These are phyloP conservation scores for Cladosporium sphaerospermum DNA, from an alignment of 2,329 filamentous ascomycete genomes.

Conservation along the genomic window DNA sequence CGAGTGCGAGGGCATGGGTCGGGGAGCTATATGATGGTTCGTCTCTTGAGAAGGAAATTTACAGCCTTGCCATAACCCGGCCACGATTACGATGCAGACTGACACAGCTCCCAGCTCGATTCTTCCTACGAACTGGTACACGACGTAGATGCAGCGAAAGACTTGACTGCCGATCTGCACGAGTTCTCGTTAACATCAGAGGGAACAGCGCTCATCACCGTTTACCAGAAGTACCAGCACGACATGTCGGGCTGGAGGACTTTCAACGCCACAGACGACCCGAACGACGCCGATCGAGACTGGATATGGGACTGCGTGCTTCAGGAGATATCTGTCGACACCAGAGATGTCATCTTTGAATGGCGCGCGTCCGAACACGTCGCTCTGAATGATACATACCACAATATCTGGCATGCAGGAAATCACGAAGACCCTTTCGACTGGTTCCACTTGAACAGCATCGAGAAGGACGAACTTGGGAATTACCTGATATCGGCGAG, in stretches of 20 bases:
- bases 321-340: conserved; percentile 23
- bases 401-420: conserved; percentile 25
- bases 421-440: conserved; percentile 39
- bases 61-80: no score
- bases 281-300: conserved; percentile 22
- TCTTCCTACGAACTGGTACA: conserved; percentile 29
- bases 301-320: conserved; percentile 21
- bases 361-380: conserved; percentile 42
- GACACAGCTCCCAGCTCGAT: conserved; percentile 15
- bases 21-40: conserved; percentile 24
- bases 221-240: conserved; percentile 22
- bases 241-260: conserved; percentile 19
- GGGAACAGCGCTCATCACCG: conserved; percentile 36
- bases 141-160: conserved; percentile 33
- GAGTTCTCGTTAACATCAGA: conserved; percentile 38
- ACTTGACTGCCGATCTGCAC: conserved; percentile 34
- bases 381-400: conserved; percentile 36
- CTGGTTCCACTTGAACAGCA: conserved; percentile 50
- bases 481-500: conserved; percentile 50
- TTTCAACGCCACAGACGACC: conserved; percentile 27
- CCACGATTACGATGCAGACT: neutral
- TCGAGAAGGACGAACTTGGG: conserved; percentile 44
- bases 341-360: conserved; percentile 10
- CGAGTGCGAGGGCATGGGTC: conserved; percentile 25
- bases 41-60: neutral